These are phyloP conservation scores for Tricholoma bakamatsutake DNA, from an alignment of 768 basidiomycete genomes.

Conservation along the genomic window DNA sequence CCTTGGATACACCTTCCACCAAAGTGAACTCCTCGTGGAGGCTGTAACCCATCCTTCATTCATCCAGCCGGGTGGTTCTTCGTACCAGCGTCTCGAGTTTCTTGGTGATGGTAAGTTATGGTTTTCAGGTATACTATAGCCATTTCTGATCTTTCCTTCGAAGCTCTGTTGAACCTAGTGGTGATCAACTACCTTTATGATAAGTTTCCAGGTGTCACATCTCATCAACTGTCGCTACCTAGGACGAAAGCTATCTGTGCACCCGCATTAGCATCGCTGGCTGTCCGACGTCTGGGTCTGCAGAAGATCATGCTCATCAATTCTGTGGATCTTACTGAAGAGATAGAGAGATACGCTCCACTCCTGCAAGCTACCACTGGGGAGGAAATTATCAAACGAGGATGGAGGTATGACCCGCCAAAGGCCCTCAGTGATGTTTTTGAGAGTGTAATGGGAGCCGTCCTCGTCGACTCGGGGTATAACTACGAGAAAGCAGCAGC, in stretches of 20 bases:
- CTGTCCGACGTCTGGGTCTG: constrained; percentile 56
- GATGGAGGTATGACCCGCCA: constrained; percentile 83
- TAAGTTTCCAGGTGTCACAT: constrained; percentile 65
- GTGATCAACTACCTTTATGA: constrained; percentile 66
- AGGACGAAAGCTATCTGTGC: constrained; percentile 70
- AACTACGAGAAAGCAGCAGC: constrained; percentile 62
- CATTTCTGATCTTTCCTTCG: constrained; percentile 7
- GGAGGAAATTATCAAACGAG: constrained; percentile 56
- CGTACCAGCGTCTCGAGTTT: constrained; percentile 86
- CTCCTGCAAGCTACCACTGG: constrained; percentile 49
- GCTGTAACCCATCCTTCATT: constrained; percentile 88
- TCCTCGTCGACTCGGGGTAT: constrained; percentile 76
- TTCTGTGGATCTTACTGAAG: constrained; percentile 58
- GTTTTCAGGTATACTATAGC: constrained; percentile 1
- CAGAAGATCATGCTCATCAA: constrained; percentile 70
- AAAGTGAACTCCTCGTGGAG: constrained; percentile 59
- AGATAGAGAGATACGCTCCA: constrained; percentile 57
- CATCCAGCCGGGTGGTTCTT: constrained; percentile 41
- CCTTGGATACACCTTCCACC: constrained; percentile 67
- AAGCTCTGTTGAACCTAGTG: constrained; percentile 68
- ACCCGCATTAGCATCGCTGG: constrained; percentile 63
- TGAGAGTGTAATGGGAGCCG: constrained; percentile 79
- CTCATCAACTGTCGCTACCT: constrained; percentile 70
- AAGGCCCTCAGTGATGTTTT: constrained; percentile 82
- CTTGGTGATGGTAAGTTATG: constrained; percentile 73